phyloP scores from a whole-genome alignment of 306 rosid species.

The Carpinus viminea region DNA sequence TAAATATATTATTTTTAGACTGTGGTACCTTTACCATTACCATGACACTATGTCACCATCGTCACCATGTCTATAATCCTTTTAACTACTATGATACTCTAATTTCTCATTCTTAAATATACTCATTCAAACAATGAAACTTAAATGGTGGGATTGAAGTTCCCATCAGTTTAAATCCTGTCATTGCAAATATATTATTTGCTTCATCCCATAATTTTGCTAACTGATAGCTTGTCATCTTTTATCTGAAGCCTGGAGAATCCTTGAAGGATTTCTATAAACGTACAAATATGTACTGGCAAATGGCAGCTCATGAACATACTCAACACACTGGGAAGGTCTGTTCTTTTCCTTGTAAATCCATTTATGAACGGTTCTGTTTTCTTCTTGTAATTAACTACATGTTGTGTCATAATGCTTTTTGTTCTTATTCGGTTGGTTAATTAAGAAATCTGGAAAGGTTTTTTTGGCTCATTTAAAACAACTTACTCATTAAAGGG shows the following conservation, averaged over 20 bases:
- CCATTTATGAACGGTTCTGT: background rate
- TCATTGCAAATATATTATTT: constrained; percentile 1
- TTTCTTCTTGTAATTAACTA: background rate
- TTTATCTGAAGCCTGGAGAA: constrained; percentile 73
- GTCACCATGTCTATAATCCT: background rate
- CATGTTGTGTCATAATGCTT: constrained; percentile 14
- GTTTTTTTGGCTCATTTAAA: background rate
- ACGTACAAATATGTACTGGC: constrained; percentile 97
- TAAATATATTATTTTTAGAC: background rate
- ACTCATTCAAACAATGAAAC: background rate
- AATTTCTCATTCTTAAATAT: background rate
- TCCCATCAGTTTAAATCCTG: background rate
- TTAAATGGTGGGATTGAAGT: too few species aligned
- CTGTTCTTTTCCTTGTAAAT: constrained; percentile 8
- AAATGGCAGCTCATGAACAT: constrained; percentile 99
- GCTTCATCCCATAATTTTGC: constrained; percentile 21
- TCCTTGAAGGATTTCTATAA: constrained; percentile 81
- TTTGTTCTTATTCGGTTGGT: background rate
- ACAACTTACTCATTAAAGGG: background rate
- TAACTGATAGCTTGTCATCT: constrained; percentile 36
- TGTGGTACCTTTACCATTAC: background rate
- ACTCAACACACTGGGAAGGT: constrained; percentile 99
- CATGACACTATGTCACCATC: background rate
- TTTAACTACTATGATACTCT: background rate
- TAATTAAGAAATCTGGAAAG: background rate